A percentile compares a stretch with the other conserved stretches of the same genome.
phyloP scores from a whole-genome alignment of 345 rosid species.

The Murraya paniculata region DNA sequence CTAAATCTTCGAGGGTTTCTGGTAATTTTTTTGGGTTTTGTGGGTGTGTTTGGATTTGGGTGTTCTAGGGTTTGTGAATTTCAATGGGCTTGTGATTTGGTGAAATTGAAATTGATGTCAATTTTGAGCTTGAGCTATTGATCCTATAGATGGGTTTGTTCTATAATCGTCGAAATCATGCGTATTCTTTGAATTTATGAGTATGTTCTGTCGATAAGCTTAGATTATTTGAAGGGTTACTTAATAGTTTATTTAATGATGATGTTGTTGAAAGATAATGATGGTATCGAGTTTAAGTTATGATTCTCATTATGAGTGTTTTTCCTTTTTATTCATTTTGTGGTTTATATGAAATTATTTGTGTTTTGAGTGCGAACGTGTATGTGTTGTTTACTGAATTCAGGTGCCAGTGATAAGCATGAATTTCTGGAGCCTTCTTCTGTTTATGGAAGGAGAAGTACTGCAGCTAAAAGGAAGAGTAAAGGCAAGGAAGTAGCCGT shows the following conservation, averaged over 20 bases:
- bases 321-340: neutral
- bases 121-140: neutral
- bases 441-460: constrained; percentile 35
- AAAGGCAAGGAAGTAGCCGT: constrained; percentile 33
- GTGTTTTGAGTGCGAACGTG: neutral
- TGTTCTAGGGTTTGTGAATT: constrained; percentile 13
- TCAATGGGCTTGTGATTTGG: neutral
- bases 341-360: neutral
- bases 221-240: neutral
- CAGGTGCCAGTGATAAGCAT: constrained; percentile 23
- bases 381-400: constrained; percentile 1
- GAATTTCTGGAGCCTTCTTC: constrained; percentile 33
- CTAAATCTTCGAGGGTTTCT: neutral
- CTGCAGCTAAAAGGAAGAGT: constrained; percentile 31
- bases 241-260: neutral
- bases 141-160: neutral
- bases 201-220: neutral
- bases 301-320: neutral
- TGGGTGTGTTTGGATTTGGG: neutral
- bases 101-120: neutral
- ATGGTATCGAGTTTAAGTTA: neutral
- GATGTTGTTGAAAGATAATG: neutral
- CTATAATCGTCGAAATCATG: neutral
- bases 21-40: constrained; percentile 14
- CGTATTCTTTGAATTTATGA: neutral